Conservation (phyloP, 148 eudicot genomes). For the Fallopia convolvulus region DNA sequence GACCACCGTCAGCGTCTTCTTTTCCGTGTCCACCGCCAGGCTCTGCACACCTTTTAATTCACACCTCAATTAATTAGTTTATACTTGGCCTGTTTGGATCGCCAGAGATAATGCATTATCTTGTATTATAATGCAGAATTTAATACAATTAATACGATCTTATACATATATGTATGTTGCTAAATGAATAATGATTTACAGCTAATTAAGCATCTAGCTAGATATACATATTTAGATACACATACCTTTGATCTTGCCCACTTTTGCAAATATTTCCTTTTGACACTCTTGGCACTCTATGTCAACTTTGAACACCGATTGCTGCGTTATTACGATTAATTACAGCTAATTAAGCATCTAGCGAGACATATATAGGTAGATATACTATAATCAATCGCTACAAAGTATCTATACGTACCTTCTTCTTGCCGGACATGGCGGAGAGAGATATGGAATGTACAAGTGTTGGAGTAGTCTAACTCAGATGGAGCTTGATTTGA, state of each 20-base stretch:
- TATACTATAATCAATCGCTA: not conserved
- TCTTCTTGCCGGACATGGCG: slow-evolving; percentile 3
- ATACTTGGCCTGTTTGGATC: no score
- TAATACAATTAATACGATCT: no score
- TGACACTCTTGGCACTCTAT: slow-evolving; percentile 14
- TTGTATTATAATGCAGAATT: no score
- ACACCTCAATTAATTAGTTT: no score
- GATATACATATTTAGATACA: no score
- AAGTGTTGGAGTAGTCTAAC: not conserved
- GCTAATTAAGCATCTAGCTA: no score
- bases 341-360: not conserved
- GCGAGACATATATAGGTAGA: not conserved
- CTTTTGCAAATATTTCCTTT: slow-evolving; percentile 13
- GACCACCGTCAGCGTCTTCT: slow-evolving; percentile 15
- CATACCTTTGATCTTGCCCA: slow-evolving; percentile 19
- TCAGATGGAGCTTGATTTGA: not conserved
- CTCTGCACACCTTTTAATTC: slow-evolving; percentile 14
- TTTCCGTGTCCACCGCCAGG: slow-evolving; percentile 14
- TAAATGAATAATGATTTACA: no score
- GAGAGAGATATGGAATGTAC: not conserved
- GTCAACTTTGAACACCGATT: slow-evolving; percentile 16
- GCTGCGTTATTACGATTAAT: slow-evolving; percentile 6
- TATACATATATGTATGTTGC: no score
- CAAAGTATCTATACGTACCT: not conserved
- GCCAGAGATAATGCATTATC: no score